Evolutionary conservation across 2,329 filamentous ascomycete genomes (phyloP), one percentile per base, ranked within the genome.

Genomic region (Tolypocladium sp.): DNA sequence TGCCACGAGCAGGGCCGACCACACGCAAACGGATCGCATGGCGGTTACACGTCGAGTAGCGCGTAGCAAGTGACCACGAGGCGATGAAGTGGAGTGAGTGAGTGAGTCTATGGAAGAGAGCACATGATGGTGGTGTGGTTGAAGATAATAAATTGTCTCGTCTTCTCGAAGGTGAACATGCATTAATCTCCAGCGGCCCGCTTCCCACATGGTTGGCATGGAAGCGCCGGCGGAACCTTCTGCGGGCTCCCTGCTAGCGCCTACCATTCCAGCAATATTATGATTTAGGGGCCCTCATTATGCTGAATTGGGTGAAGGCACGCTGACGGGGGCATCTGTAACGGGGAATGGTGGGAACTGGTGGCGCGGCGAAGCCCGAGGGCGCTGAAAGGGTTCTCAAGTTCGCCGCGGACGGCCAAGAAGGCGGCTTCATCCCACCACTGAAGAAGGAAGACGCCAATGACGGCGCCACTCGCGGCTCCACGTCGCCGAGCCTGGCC

Each of bases 1-100:
- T 30, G 60, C 58, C 12, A 38, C 44, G 9, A 60, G 57, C 38
- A 56, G 51, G 10, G 57, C 58, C 8, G 54, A 42, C 33, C 57
- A 58, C 20, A 44, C 54, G 33, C 37, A 38, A 42, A 58, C 54
- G 7, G 55, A 58, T 41, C 55, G 58, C 57, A 60, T 58, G 35
- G 27, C 56, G 20, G 33, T 54, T 52, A 8, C 17, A 35, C 30
- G 30, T 35, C 30, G 30, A 51, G 27, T 5, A 15, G 17, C 27
- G 30, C 20, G 49, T 22, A 13, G 30, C 49, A 22, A 13, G 30
- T 13, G 30, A 52, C 49, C 5, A 20, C 22, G 25, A 20, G 30
- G 17, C 27, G 49, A 33, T 7, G 27, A 35, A 5, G 49, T 35
- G 27, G 35, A 52, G 27, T 5, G 27, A 33, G 17, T n/a, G 27